phyloP scores from a whole-genome alignment of 164 flowering plant species.

The Chimonanthus praecox region DNA sequence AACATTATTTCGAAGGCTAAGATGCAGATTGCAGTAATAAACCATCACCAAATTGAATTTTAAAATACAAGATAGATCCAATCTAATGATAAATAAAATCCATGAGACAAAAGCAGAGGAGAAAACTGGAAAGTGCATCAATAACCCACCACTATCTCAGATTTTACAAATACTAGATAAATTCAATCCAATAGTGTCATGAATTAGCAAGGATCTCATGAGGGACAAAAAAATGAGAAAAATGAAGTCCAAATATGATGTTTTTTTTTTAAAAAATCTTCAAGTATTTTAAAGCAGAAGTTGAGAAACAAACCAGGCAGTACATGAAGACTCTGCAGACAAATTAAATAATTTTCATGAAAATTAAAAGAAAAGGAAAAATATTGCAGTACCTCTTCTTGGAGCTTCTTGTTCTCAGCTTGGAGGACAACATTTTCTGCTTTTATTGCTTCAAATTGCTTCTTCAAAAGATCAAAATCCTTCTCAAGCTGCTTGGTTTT shows the following conservation, averaged over 20 bases:
- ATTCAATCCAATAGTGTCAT: no score
- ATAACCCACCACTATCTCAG: no score
- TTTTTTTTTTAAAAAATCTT: not conserved
- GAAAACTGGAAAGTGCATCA: no score
- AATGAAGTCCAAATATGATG: not conserved
- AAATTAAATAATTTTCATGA: not conserved
- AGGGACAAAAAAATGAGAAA: not conserved
- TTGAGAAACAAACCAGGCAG: no score
- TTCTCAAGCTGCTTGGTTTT: slow-evolving; percentile 89
- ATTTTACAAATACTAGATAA: no score
- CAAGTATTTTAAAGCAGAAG: not conserved
- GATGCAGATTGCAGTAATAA: no score
- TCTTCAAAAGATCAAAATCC: slow-evolving; percentile 69
- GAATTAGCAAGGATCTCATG: not conserved
- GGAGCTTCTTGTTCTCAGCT: slow-evolving; percentile 67
- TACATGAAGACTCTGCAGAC: not conserved
- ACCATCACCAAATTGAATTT: no score
- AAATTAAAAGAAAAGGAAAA: slow-evolving; percentile 1
- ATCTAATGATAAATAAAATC: no score
- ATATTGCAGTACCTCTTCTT: slow-evolving; percentile 46
- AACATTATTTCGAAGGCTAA: no score
- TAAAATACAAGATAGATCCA: no score
- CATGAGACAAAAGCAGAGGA: no score
- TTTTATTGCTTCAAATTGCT: slow-evolving; percentile 63
- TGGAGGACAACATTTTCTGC: slow-evolving; percentile 73